Percentiles rank a stretch among this genome's conserved stretches.
phyloP scores from a whole-genome alignment of 2,329 filamentous ascomycete species.

The Cucurbitaria berberidis region DNA sequence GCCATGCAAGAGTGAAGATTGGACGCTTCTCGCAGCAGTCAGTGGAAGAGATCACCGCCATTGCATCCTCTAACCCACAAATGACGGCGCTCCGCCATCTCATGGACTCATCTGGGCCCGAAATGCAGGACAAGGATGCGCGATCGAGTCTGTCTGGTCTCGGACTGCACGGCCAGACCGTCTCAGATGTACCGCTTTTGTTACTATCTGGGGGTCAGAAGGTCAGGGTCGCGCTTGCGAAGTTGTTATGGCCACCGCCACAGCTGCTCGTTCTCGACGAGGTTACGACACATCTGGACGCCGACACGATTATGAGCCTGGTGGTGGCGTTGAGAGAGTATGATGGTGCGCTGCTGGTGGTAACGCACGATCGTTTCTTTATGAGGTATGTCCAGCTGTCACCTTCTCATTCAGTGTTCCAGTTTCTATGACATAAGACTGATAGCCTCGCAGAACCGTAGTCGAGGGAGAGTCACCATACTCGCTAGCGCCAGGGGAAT shows the following conservation, averaged over 20 bases:
- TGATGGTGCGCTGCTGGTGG: constrained; percentile 75
- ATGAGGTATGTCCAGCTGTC: constrained; percentile 66
- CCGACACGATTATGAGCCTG: constrained; percentile 77
- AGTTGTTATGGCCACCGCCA: constrained; percentile 70
- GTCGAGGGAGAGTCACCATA: constrained; percentile 65
- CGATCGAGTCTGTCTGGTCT: constrained; percentile 71
- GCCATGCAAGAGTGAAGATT: constrained; percentile 71
- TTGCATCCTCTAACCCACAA: constrained; percentile 58
- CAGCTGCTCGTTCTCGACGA: constrained; percentile 80
- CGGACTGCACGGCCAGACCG: constrained; percentile 72
- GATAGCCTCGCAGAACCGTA: constrained; percentile 59
- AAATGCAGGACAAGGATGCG: constrained; percentile 69
- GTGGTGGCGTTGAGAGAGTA: constrained; percentile 70
- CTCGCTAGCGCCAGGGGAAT: constrained; percentile 43
- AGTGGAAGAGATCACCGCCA: constrained; percentile 69
- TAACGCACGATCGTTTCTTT: constrained; percentile 85
- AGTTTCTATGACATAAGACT: constrained; percentile 7
- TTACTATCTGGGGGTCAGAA: constrained; percentile 80
- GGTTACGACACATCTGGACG: constrained; percentile 84
- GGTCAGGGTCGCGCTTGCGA: constrained; percentile 68
- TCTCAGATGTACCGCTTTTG: constrained; percentile 74
- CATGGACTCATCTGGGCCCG: constrained; percentile 58
- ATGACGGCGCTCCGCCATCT: constrained; percentile 72
- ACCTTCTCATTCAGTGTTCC: too few species aligned
- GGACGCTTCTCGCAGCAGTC: constrained; percentile 84